Evolutionary conservation across 2,329 filamentous ascomycete genomes (phyloP), one percentile per base, ranked within the genome.

Genomic region (Aspergillus ustus): DNA sequence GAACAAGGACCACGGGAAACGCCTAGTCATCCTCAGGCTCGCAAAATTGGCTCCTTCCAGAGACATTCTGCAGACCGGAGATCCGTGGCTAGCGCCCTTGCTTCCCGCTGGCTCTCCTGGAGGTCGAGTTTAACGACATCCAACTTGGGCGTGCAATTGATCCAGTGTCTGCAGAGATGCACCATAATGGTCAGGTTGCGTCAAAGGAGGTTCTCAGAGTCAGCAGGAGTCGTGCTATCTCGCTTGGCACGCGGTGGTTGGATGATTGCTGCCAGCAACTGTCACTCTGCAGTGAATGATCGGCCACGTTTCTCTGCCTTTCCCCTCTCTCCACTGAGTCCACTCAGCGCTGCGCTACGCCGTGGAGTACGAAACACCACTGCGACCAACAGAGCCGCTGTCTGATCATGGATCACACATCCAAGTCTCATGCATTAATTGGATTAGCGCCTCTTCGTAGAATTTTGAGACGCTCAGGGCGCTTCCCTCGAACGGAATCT

Each of bases 211-310:
- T 52, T 37, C 29, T 20, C 17, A 17, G 13, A 37, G 57, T 53
- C 57, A 59, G 57, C 57, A 52, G 57, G 57, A 55, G 28, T 59
- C 29, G 49, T 52, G 19, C 57, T 37, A 57, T 57, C 44, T 50
- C 17, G 43, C 59, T 61, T 61, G 59, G 48, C 59, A 28, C 13
- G 19, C 28, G 40, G 13, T 61, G 59, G 54, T 61, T 61, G 59
- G 59, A 31, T 49, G 45, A 40, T 46, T 52, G 34, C 17, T 51
- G 29, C 40, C 54, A 40, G 49, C 57, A 59, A 63, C 63, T 63
- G 60, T 60, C 59, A 60, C 59, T 63, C 46, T 66, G 61, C 63
- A 60, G 61, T 45, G 51, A 57, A 60, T 61, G 59, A 63, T 63
- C 63, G 59, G 63, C 59, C 63, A 65, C 63, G 63, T 61, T 61